phyloP scores from a whole-genome alignment of 2,329 filamentous ascomycete genomes.

The Geoglossum cookeanum region DNA sequence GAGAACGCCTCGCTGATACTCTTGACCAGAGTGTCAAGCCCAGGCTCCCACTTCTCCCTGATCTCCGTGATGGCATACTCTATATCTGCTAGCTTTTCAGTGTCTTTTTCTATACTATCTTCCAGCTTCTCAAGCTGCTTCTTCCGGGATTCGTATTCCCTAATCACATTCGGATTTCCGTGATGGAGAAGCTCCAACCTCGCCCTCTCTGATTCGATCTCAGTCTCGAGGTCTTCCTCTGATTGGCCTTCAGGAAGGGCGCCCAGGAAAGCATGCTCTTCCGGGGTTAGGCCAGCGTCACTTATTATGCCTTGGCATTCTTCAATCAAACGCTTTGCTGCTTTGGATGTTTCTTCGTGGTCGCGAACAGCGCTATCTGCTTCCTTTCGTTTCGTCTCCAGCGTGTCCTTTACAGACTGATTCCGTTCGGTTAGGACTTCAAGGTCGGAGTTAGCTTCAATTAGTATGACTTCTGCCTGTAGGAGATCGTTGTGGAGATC shows the following conservation, averaged over 20 bases:
- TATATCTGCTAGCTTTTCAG: constrained; percentile 35
- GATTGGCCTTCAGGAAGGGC: constrained; percentile 30
- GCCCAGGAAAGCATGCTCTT: constrained; percentile 21
- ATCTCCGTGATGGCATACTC: constrained; percentile 42
- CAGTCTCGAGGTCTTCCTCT: constrained; percentile 45
- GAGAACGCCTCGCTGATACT: constrained; percentile 82
- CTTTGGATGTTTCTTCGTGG: constrained; percentile 13
- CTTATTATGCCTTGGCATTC: constrained; percentile 10
- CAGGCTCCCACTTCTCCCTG: constrained; percentile 61
- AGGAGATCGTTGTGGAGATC: constrained; percentile 43
- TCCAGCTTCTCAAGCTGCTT: constrained; percentile 48
- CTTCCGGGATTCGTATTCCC: constrained; percentile 57
- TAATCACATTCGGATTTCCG: constrained; percentile 54
- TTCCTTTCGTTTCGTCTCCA: constrained; percentile 18
- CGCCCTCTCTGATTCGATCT: constrained; percentile 55
- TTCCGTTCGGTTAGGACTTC: constrained; percentile 49
- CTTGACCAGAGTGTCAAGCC: constrained; percentile 54
- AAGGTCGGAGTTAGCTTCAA: constrained; percentile 73
- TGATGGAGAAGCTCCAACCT: constrained; percentile 65
- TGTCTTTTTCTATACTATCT: constrained; percentile 36
- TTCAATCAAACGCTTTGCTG: constrained; percentile 10
- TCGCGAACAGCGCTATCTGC: constrained; percentile 18
- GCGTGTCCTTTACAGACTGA: constrained; percentile 31
- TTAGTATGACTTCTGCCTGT: constrained; percentile 47
- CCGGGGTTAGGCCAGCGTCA: constrained; percentile 10